Conservation (phyloP, 179 eudicot genomes). For the Amaranthus tricolor region DNA sequence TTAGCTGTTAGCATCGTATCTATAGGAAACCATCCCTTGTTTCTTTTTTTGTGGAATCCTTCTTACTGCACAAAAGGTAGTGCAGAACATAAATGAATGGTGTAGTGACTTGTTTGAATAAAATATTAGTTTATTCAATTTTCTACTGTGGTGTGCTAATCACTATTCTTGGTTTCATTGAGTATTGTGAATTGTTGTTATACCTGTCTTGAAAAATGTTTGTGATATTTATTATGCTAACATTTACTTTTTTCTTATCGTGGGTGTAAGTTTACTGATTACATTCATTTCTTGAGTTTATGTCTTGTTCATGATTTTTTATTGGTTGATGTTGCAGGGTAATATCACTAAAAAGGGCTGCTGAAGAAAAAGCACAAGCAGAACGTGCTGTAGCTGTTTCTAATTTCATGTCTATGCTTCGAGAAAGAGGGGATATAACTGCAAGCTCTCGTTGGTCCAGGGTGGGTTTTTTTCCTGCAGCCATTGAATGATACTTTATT, state of each 20-base stretch:
- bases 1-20: too few species aligned
- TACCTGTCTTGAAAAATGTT: neutral
- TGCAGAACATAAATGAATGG: too few species aligned
- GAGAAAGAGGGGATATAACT: constrained; percentile 60
- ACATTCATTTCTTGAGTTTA: neutral
- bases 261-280: neutral
- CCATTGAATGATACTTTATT: neutral
- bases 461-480: constrained; percentile 44
- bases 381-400: constrained; percentile 59
- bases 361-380: constrained; percentile 74
- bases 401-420: constrained; percentile 83
- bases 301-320: neutral
- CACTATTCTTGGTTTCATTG: neutral
- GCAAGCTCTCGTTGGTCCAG: constrained; percentile 88
- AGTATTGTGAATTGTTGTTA: neutral
- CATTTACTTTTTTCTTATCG: neutral
- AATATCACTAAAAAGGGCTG: constrained; percentile 57
- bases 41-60: too few species aligned
- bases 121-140: neutral
- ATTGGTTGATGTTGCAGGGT: constrained; percentile 42
- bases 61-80: too few species aligned
- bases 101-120: too few species aligned
- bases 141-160: neutral
- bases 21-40: too few species aligned
- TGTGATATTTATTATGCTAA: neutral